Conservation (phyloP, 2,329 filamentous ascomycete species). For the Paraphoma sp. region DNA sequence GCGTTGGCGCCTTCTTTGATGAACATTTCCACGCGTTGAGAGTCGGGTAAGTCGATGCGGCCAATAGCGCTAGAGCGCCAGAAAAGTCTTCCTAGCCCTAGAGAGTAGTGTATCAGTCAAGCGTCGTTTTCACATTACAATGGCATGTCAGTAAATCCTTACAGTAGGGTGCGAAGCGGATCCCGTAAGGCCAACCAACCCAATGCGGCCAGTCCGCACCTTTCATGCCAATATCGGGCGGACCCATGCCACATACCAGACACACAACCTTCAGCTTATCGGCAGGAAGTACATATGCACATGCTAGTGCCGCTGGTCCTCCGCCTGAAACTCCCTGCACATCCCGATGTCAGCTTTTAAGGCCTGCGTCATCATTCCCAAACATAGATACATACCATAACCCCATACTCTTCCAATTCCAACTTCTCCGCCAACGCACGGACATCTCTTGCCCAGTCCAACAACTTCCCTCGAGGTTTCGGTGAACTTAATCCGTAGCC, state of each 20-base stretch:
- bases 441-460: constrained; percentile 33
- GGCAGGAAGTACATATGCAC: constrained; percentile 27
- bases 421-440: constrained; percentile 28
- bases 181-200: constrained; percentile 41
- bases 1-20: not conserved
- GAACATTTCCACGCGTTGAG: constrained; percentile 24
- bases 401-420: constrained; percentile 23
- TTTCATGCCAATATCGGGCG: constrained; percentile 46
- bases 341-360: not conserved
- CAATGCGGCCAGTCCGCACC: constrained; percentile 30
- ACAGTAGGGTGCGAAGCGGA: constrained; percentile 25
- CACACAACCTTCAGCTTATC: constrained; percentile 29
- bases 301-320: constrained; percentile 41
- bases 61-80: constrained; percentile 25
- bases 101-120: too few species aligned
- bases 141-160: too few species aligned
- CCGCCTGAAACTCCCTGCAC: constrained; percentile 41
- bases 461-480: constrained; percentile 23
- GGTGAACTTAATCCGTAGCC: constrained; percentile 37
- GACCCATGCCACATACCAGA: constrained; percentile 40
- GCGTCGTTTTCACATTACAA: too few species aligned
- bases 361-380: not conserved
- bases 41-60: constrained; percentile 43
- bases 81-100: constrained; percentile 29
- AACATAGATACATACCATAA: constrained; percentile 28